Evolutionary conservation across 176 grass and related monocot species (phyloP).

Genomic region (Carex scoparia): DNA sequence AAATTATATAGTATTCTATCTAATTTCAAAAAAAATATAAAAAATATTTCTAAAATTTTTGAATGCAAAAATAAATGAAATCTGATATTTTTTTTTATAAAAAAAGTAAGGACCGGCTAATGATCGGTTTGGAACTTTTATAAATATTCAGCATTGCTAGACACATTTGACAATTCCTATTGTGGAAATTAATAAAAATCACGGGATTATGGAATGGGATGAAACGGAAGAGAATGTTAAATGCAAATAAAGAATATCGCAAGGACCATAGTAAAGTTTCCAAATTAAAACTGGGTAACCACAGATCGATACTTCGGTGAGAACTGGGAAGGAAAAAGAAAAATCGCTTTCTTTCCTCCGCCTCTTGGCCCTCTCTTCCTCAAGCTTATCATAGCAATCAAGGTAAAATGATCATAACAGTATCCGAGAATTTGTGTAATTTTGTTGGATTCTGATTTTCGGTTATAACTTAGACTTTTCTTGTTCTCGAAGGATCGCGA

Average conservation of each 20-base stretch:
- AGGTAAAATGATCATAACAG: constrained; percentile 6
- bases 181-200: too few species aligned
- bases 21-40: too few species aligned
- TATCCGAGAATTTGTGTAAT: constrained; percentile 1
- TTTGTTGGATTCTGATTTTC: neutral
- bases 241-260: neutral
- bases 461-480: constrained; percentile 1
- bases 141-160: too few species aligned
- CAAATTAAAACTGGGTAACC: neutral
- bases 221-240: neutral
- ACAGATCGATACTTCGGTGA: neutral
- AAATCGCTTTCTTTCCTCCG: neutral
- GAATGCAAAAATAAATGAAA: too few species aligned
- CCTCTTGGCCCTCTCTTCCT: neutral
- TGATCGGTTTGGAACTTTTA: too few species aligned
- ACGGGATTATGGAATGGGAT: neutral
- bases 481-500: constrained; percentile 25
- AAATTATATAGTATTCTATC: too few species aligned
- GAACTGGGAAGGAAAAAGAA: neutral
- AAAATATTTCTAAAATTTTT: too few species aligned
- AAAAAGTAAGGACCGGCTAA: too few species aligned
- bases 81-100: too few species aligned
- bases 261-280: constrained; percentile 12
- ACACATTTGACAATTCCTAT: too few species aligned
- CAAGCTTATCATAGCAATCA: neutral